Evolutionary conservation across 2,329 filamentous ascomycete species (phyloP), one percentile per base, ranked within the genome.

Genomic region (Hymenoscyphus infarciens): DNA sequence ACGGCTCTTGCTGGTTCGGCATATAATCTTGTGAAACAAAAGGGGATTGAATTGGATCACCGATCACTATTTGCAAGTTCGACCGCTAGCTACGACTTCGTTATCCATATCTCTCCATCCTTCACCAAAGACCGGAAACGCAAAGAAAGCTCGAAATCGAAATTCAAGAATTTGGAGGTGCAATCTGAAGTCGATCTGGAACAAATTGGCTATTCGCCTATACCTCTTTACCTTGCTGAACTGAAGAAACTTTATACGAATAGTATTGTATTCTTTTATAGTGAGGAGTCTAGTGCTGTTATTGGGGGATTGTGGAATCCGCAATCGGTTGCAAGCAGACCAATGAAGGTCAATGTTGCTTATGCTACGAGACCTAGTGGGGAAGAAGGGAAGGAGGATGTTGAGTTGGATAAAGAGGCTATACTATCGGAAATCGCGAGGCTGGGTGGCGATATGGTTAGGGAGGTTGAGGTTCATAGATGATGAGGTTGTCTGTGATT

Each of bases 91-190:
- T 99, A 93, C 75, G 92, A 98, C 74, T 88, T 98, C 66, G 78
- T 94, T n/a, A 79, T 99, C 61, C 84, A 88, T 71, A 79, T 98
- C 22, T 69, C 70, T 22, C 62, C 69, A 7, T 69, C 63, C 59
- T 72, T 67, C 72, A 69, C 39, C 71, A 76, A 53, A 56, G 73
- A 74, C 42, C 73, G 62, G 71, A 76, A 45, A 70, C 73, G 63
- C 68, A 74, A 64, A 66, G 77, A 65, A 64, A 72, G 73, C 16
- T 75, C 71, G 56, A 77, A 78, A 56, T 76, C 81, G 0, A 81
- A 82, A 33, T 97, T 88, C 81, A 97, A 96, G 77, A 97, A 97
- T 73, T 80, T 97, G 38, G 85, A 89, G 68, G 78, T 85, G 33
- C 81, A 82, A 61, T 81, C 78, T n/a, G 77, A 79, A 57, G 74